Evolutionary conservation across 805 yeast genomes (phyloP).

Genomic region (Aciculoconidium aculeatum): DNA sequence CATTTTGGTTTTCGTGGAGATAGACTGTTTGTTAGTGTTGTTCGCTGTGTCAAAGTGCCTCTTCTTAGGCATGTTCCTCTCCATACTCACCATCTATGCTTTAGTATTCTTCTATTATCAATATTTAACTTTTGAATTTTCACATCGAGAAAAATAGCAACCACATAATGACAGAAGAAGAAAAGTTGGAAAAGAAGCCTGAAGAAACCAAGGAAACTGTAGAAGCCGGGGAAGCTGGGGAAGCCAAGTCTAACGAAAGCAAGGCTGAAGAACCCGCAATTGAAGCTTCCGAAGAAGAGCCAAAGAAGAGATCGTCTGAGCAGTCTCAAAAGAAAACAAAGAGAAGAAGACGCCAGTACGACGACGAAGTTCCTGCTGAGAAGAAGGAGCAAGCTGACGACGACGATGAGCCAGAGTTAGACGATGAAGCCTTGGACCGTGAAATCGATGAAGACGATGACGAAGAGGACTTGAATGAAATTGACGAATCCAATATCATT

Average conservation of each 20-base stretch:
- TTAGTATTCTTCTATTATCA: too few relatives aligned
- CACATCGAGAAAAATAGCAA: too few relatives aligned
- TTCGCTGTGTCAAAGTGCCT: too few relatives aligned
- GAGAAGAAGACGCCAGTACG: constrained; percentile 53
- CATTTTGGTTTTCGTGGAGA: constrained; percentile 34
- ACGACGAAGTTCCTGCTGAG: constrained; percentile 51
- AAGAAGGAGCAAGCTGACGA: constrained; percentile 33
- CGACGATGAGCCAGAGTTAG: constrained; percentile 41
- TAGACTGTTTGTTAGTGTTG: constrained; percentile 5
- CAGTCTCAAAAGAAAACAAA: constrained; percentile 32
- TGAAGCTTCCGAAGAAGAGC: constrained; percentile 8
- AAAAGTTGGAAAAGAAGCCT: constrained; percentile 2
- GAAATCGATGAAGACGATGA: constrained; percentile 58
- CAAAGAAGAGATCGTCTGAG: constrained; percentile 10
- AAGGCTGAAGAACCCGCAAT: constrained; percentile 7
- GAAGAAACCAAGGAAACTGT: constrained; percentile 16
- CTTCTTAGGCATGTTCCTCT: too few relatives aligned
- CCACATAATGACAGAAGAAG: constrained; percentile 2
- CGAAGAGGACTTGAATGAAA: constrained; percentile 75
- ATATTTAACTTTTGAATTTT: too few relatives aligned
- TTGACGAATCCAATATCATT: constrained; percentile 78
- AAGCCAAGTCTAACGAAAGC: too few relatives aligned
- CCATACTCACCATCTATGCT: too few relatives aligned
- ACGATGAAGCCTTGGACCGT: constrained; percentile 44
- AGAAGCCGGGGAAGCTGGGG: constrained; percentile 10